phyloP scores from a whole-genome alignment of 1,284 basidiomycete genomes.

The Microbotryum intermedium region DNA sequence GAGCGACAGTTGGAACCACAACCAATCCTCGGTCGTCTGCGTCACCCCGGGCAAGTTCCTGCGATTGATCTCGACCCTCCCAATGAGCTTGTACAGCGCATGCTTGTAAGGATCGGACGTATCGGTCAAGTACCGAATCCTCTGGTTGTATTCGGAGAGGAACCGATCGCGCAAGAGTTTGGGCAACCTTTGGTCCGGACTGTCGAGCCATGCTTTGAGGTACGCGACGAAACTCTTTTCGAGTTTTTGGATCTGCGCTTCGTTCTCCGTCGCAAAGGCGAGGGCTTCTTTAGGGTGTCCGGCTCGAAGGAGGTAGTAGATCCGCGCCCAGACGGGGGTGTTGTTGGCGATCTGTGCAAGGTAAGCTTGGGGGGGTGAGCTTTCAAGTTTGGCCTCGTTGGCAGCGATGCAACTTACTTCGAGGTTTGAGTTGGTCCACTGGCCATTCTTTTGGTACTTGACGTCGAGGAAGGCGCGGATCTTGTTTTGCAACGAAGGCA shows the following conservation, averaged over 20 bases:
- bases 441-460: conserved; percentile 59
- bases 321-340: conserved; percentile 81
- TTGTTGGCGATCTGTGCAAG: conserved; percentile 60
- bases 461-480: conserved; percentile 76
- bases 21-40: conserved; percentile 91
- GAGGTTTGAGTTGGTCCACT: conserved; percentile 67
- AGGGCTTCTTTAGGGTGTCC: conserved; percentile 76
- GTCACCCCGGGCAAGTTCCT: conserved; percentile 78
- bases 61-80: conserved; percentile 75
- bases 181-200: conserved; percentile 61
- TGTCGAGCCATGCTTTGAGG: conserved; percentile 79
- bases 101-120: conserved; percentile 80
- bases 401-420: conserved; percentile 53
- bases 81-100: conserved; percentile 90
- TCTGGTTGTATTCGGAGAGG: conserved; percentile 79
- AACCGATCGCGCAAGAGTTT: conserved; percentile 75
- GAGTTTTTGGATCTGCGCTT: conserved; percentile 64
- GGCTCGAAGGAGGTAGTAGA: conserved; percentile 82
- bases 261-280: conserved; percentile 61
- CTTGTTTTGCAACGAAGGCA: conserved; percentile 81
- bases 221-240: conserved; percentile 77
- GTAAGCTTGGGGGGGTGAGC: conserved; percentile 3
- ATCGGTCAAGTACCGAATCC: conserved; percentile 70
- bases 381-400: conserved; percentile 4
- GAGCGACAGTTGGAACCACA: conserved; percentile 92